These are phyloP conservation scores for Yamadazyma olivae DNA, from an alignment of 805 yeast species.

Conservation along the genomic window DNA sequence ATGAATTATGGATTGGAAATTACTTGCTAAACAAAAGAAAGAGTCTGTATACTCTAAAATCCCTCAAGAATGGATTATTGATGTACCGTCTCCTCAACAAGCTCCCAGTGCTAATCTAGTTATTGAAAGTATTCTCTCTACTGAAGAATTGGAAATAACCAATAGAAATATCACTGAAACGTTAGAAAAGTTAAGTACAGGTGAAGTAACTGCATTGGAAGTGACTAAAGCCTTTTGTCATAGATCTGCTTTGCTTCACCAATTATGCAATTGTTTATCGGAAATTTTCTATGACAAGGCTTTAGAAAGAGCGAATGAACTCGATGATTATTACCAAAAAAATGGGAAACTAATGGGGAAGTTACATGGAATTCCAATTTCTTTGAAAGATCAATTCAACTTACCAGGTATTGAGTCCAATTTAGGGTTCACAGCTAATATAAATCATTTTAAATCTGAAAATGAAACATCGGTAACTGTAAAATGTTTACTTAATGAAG, in stretches of 20 bases:
- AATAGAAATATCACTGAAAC: conserved; percentile 2
- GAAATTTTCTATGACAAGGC: conserved; percentile 33
- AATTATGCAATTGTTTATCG: conserved; percentile 40
- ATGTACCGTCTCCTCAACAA: conserved; percentile 1
- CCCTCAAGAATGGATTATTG: conserved; percentile 6
- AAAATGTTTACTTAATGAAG: conserved; percentile 9
- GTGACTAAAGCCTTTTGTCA: conserved; percentile 57
- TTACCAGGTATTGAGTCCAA: conserved; percentile 16
- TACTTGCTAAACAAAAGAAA: conserved; percentile 1
- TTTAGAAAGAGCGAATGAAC: conserved; percentile 13
- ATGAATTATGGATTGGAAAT: conserved; percentile 4
- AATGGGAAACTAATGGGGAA: conserved; percentile 10
- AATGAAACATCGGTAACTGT: conserved; percentile 7
- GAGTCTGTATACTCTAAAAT: conserved; percentile 1
- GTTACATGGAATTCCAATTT: conserved; percentile 20
- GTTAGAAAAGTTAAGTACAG: conserved; percentile 1
- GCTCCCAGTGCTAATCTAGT: conserved; percentile 6
- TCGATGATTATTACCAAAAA: conserved; percentile 14
- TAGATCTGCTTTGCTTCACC: conserved; percentile 58
- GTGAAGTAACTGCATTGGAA: conserved; percentile 29
- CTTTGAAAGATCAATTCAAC: conserved; percentile 22
- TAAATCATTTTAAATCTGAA: conserved; percentile 5
- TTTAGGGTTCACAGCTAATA: conserved; percentile 17
- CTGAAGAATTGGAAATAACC: conserved; percentile 11
- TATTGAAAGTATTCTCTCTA: conserved; percentile 8